These are phyloP conservation scores for Xylaria cubensis DNA, from an alignment of 495 filamentous ascomycete species.

Conservation along the genomic window DNA sequence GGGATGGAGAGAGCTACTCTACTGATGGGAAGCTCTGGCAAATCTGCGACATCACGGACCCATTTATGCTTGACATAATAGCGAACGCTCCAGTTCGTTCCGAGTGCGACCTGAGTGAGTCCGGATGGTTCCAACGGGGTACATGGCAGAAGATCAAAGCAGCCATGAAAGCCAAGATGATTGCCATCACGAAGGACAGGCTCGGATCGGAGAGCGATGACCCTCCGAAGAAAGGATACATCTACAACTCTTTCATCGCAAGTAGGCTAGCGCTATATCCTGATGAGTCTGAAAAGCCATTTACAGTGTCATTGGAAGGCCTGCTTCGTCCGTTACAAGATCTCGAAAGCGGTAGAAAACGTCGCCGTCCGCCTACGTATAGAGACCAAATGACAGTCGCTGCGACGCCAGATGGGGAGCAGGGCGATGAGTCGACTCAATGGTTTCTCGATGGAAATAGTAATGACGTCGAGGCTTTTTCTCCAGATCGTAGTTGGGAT, in stretches of 20 bases:
- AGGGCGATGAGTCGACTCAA: conserved; percentile 14
- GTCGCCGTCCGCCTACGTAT: conserved; percentile 19
- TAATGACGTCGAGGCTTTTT: conserved; percentile 17
- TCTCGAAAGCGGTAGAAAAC: conserved; percentile 28
- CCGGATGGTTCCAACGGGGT: conserved; percentile 84
- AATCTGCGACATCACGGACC: conserved; percentile 88
- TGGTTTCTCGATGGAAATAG: conserved; percentile 17
- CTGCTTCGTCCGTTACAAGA: conserved; percentile 39
- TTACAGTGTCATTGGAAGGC: conserved; percentile 37
- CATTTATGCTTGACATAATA: conserved; percentile 64
- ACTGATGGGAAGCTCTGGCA: conserved; percentile 89
- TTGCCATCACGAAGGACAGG: conserved; percentile 54
- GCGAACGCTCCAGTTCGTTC: conserved; percentile 51
- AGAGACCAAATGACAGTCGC: conserved; percentile 1
- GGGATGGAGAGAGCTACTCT: conserved; percentile 73
- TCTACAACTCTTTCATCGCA: conserved; percentile 39
- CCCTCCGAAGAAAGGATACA: conserved; percentile 35
- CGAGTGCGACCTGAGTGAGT: conserved; percentile 62
- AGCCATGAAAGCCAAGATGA: conserved; percentile 84
- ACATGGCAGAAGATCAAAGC: conserved; percentile 79
- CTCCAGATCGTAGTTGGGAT: conserved; percentile 21
- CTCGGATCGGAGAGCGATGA: conserved; percentile 61
- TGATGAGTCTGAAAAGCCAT: conserved; percentile 36
- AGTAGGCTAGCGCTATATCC: conserved; percentile 33
- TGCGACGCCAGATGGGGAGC: conserved; percentile 19